Base-by-base conservation (phyloP, 2,329 filamentous ascomycete genomes). In the Xylaria sp. region DNA sequence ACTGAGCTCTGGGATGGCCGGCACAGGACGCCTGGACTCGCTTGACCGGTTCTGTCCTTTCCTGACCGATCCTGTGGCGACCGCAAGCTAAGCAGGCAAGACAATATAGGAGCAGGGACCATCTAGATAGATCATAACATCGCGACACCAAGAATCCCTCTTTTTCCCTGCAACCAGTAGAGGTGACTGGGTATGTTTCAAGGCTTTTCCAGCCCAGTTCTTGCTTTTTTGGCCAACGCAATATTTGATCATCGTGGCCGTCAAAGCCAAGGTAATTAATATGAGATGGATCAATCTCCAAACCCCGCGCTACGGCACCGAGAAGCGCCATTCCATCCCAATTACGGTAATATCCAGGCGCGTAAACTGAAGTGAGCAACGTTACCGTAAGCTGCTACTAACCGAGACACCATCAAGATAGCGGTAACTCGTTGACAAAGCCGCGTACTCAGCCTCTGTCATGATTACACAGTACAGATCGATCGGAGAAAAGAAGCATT, bases 231-330 rank as follows among this genome's bases (percentile, higher is more conserved):
- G 29, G 56, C 56, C 56, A 54, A 13, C 56, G 17, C 51, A 60
- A 33, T 22, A 33, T 27, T 61, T 17, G 44, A 57, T 57, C 13
- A 17, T 63, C 47, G 31, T 60, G 22, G 56, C 61, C 50, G 31
- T 45, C 45, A 56, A 25, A 54, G 61, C 65, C 60, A 64, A 61
- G 36, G 55, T 67, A 56, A 67, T 67, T 67, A 67, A 64, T 61
- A 67, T 67, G 65, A 67, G 60, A 31, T 50, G 36, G 31, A 20
- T 49, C 4, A 45, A 2, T 56, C 65, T 61, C 61, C 61, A 61
- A 67, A 33, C 39, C 27, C 42, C 55, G 53, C 44, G 50, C 31
- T 55, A 42, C 64, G 54, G 54, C 55, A 38, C 60, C 54, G 22
- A 59, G 47, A 44, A 51, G 53, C 53, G 58, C 53, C 31, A 54